Percentiles rank a stretch among this genome's conserved stretches.
Evolutionary conservation across 2,329 filamentous ascomycete species (phyloP).

Genomic region (Calonectria naviculata): DNA sequence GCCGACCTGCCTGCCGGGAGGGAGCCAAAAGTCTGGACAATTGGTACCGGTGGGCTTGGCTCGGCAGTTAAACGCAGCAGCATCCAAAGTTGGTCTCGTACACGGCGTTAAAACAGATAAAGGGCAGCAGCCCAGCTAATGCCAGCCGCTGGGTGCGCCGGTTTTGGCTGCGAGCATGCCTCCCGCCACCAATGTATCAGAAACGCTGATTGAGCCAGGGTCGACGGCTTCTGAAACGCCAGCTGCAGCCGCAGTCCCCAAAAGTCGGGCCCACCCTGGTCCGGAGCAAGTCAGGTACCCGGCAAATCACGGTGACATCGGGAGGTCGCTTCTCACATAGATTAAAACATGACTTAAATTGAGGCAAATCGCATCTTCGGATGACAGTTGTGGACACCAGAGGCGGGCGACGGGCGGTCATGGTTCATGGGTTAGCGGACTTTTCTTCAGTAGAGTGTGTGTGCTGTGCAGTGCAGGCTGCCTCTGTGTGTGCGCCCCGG

Average conservation of each 20-base stretch:
- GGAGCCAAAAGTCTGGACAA: neutral
- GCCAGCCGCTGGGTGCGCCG: neutral
- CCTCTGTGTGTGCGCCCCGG: neutral
- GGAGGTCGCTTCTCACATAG: slow-evolving; percentile 3
- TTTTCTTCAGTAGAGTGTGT: neutral
- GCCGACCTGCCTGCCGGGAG: neutral
- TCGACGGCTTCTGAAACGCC: slow-evolving; percentile 12
- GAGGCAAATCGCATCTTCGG: slow-evolving; percentile 12
- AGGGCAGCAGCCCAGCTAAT: neutral
- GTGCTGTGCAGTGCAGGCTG: neutral
- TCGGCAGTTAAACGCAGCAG: neutral
- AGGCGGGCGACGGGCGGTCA: neutral
- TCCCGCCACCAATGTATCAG: slow-evolving; percentile 17
- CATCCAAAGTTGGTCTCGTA: neutral
- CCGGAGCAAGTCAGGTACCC: neutral
- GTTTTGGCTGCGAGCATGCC: neutral
- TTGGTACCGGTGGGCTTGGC: neutral
- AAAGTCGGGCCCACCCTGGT: neutral
- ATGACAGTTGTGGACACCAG: slow-evolving; percentile 1
- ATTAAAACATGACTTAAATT: neutral
- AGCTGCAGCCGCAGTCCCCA: neutral
- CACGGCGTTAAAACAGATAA: neutral
- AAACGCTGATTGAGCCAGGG: slow-evolving; percentile 10
- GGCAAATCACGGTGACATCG: neutral
- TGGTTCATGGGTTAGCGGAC: neutral